Evolutionary conservation across 2,329 filamentous ascomycete species (phyloP).

Genomic region (Parastagonospora avenae): DNA sequence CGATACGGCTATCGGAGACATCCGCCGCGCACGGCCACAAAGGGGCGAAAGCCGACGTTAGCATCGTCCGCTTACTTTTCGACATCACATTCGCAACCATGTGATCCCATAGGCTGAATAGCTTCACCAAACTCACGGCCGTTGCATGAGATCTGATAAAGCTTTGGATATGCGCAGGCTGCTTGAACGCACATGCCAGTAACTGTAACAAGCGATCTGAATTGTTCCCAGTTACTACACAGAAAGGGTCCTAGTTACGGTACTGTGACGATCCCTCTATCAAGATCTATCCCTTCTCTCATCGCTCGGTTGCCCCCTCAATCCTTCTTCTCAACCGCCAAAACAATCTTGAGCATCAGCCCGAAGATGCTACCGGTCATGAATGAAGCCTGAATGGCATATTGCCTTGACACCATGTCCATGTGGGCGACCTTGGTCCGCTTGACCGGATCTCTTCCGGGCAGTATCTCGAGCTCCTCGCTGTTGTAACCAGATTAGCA

Average conservation of each 20-base stretch:
- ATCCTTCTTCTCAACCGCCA: conserved; percentile 8
- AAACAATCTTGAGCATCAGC: conserved; percentile 15
- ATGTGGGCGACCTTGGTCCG: conserved; percentile 29
- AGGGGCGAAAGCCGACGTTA: neutral
- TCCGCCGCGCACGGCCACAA: conserved; percentile 7
- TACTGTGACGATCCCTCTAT: too few relatives aligned
- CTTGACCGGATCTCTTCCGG: conserved; percentile 20
- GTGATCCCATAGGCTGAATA: too few relatives aligned
- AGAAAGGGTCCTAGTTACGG: too few relatives aligned
- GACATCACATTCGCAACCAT: neutral
- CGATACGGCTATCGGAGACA: conserved; percentile 33
- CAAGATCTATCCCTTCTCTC: neutral
- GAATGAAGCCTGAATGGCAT: conserved; percentile 19
- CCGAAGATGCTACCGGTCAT: conserved; percentile 23
- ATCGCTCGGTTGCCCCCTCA: neutral
- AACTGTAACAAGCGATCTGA: too few relatives aligned
- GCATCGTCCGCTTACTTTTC: neutral
- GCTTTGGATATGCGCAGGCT: too few relatives aligned
- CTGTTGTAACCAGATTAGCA: conserved; percentile 14
- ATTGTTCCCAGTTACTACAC: too few relatives aligned
- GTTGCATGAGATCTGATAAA: too few relatives aligned
- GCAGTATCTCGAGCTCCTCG: conserved; percentile 18
- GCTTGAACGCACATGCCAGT: too few relatives aligned
- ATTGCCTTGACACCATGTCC: conserved; percentile 20
- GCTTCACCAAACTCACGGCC: too few relatives aligned